Base-by-base conservation (phyloP, 2,329 filamentous ascomycete species). In the Penicillium sp. region DNA sequence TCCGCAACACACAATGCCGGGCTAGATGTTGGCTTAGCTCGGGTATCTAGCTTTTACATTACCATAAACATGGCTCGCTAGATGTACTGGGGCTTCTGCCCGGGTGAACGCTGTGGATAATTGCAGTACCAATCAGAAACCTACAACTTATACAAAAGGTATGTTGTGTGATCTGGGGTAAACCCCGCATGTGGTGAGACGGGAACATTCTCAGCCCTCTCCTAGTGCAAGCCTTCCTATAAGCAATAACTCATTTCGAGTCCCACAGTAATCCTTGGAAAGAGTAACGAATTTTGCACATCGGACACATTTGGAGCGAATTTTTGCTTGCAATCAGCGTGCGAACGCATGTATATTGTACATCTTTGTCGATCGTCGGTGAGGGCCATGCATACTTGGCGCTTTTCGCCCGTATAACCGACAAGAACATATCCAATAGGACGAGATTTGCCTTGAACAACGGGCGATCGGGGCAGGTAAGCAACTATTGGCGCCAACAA, bases 1-100 rank as follows among this genome's bases (percentile, higher is more conserved):
- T 60, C 57, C 29, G 53, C 45, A 32, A 53, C 43, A 24, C 53
- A 54, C 2, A 54, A 54, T 29, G 47, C 29, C 2, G 58, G 54
- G 33, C 56, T 57, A 15, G 43, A 53, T 58, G 52, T 29, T 56
- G 43, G 4, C 46, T 39, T 5, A 53, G n/a, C 7, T 45, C 47
- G 6, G 43, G 44, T 13, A 50, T 38, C 43, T 50, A 61, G 7
- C 26, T 45, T 26, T 26, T 24, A 2, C 15, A 1, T 3, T 21
- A n/a, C 21, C 15, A n/a, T 22, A 17, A 39, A 10, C 35, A 24
- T 39, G 22, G 26, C 37, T 24, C 22, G 15, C 6, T n/a, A n/a
- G 4, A 15, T n/a, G 22, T 3, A 17, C 10, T 17, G 15, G 37
- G 22, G 1, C 15, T 17, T 4, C 37, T 24, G 26, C 8, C 26